Base-by-base conservation (phyloP, 768 basidiomycete species). In the Lepiota brunneoincarnata region DNA sequence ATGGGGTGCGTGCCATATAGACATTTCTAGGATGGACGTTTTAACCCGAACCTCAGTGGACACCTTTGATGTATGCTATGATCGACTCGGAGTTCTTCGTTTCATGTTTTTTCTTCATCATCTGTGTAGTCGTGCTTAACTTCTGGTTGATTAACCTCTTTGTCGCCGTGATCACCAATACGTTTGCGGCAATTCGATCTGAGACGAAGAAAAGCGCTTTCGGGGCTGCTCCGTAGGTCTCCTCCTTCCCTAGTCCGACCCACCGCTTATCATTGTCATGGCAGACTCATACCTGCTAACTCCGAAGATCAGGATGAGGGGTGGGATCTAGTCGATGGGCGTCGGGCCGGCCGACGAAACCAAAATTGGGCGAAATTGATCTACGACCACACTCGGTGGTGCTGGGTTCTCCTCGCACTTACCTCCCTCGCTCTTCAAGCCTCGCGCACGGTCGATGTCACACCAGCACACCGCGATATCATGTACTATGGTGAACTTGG, bases 81-180 rank as follows among this genome's bases (percentile, higher is more conserved):
- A 89, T 97, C 65, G 91, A 93, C 62, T 77, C 94, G 0, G 96
- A 98, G 64, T 95, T 87, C 69, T 91, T 89, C 65, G 71, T 87
- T n/a, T 91, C 93, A 1, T 87, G 81, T 58, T 74, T 94, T 55
- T 98, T 91, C 72, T 97, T 91, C 74, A 86, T 98, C 56, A 70
- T 84, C 26, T 86, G 86, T 51, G 74, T 98, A 56, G 72, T 98
- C 59, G 80, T 97, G 20, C 78, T 98, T 61, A 96, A 98, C 68
- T 92, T 97, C 66, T 93, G 91, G 91, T 76, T 96, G 54, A 87
- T 95, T 75, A 93, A 94, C 66, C 69, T 97, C 40, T 89, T 95
- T 65, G 91, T 97, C 52, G 94, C 95, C 15, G 93, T 97, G n/a
- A 95, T 96, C 58, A 92, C 93, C 24, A 89, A 93, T 63, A 91